phyloP scores from a whole-genome alignment of 352 stramenopile species.

The Globisporangium ultimum region DNA sequence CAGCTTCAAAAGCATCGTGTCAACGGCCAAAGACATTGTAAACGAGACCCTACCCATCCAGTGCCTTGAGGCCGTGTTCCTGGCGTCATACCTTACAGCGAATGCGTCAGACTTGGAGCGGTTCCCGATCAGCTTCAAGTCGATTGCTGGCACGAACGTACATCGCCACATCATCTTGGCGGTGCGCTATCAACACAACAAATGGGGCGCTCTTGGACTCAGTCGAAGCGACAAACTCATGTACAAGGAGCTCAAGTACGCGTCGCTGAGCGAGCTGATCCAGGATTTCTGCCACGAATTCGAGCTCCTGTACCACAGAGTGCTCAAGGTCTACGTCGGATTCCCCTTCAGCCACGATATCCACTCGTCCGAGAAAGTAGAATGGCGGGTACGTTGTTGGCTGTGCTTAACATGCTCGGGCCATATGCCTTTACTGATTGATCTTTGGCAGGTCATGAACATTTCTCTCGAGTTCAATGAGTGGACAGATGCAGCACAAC shows the following conservation, averaged over 20 bases:
- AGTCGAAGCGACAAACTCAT: conserved; percentile 83
- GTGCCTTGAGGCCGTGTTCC: conserved; percentile 86
- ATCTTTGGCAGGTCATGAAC: conserved; percentile 53
- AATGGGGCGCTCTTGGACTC: conserved; percentile 82
- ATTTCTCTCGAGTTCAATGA: conserved; percentile 38
- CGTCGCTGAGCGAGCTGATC: conserved; percentile 72
- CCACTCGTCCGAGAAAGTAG: conserved; percentile 83
- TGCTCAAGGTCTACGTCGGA: conserved; percentile 78
- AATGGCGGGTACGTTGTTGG: conserved; percentile 64
- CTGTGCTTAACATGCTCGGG: neutral
- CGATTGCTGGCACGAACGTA: conserved; percentile 43
- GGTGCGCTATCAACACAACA: conserved; percentile 65
- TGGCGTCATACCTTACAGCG: conserved; percentile 76
- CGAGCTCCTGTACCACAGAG: conserved; percentile 51
- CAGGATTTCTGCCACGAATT: conserved; percentile 71
- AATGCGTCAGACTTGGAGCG: conserved; percentile 63
- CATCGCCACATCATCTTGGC: conserved; percentile 84
- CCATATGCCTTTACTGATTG: neutral
- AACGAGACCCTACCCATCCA: conserved; percentile 84
- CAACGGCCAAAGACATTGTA: conserved; percentile 84
- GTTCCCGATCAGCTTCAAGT: conserved; percentile 88
- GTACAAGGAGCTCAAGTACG: conserved; percentile 83
- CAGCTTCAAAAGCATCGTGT: conserved; percentile 86
- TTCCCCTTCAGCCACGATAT: conserved; percentile 86
- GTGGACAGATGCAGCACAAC: conserved; percentile 49